phyloP scores from a whole-genome alignment of 2,329 filamentous ascomycete genomes.

The Penicillium frequentans region DNA sequence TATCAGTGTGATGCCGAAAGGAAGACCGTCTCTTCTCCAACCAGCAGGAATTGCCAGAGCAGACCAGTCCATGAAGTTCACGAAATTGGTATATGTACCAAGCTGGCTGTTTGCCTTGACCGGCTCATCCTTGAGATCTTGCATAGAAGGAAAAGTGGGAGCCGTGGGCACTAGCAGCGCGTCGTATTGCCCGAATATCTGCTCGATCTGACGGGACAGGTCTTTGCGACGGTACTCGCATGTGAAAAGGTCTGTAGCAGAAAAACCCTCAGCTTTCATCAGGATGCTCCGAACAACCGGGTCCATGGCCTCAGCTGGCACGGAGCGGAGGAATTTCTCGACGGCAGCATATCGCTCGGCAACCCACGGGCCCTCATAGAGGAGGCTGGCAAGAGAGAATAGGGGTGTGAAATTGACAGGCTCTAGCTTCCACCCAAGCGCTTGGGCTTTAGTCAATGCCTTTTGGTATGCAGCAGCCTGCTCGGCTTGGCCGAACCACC shows the following conservation, averaged over 20 bases:
- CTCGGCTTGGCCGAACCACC: not conserved
- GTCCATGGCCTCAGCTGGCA: not conserved
- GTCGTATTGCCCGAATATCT: not conserved
- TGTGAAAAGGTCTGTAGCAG: not conserved
- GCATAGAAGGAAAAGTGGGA: not conserved
- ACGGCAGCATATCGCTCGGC: slow-evolving; percentile 1
- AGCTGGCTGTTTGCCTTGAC: slow-evolving; percentile 36
- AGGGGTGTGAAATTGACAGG: not conserved
- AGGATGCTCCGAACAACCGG: not conserved
- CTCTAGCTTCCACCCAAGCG: not conserved
- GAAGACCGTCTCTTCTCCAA: slow-evolving; percentile 22
- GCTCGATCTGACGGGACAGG: not conserved
- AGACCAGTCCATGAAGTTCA: slow-evolving; percentile 60
- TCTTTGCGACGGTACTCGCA: not conserved
- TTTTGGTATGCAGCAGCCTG: not conserved
- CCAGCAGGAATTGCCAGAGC: slow-evolving; percentile 56
- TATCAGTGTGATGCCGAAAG: slow-evolving; percentile 20
- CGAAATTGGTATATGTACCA: slow-evolving; percentile 61
- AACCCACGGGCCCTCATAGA: not conserved
- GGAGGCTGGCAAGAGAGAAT: not conserved
- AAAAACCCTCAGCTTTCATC: not conserved
- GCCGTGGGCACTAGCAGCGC: not conserved
- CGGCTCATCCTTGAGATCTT: not conserved
- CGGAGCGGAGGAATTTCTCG: not conserved
- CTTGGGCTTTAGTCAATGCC: not conserved